Conservation (phyloP, 1,139 yeast species). For the Blastobotrys aristatus region DNA sequence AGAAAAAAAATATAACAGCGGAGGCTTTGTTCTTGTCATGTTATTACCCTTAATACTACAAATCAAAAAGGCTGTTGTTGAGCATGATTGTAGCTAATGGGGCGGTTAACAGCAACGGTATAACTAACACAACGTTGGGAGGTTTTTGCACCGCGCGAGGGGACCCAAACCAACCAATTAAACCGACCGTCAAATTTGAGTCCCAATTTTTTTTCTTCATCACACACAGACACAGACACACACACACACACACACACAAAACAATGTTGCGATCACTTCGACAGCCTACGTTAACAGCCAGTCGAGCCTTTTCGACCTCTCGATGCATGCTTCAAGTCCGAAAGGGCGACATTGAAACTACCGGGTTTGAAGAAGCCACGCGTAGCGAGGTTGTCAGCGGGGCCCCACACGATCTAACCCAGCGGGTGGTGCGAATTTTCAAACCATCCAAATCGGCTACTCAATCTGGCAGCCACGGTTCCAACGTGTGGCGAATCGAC, state of each 20-base stretch:
- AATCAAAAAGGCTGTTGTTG: too few species aligned
- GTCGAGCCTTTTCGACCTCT: slow-evolving; percentile 14
- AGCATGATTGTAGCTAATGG: too few species aligned
- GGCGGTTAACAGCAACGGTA: too few species aligned
- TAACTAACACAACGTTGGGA: too few species aligned
- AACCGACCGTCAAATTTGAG: too few species aligned
- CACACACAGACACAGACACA: not conserved
- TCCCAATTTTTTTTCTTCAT: not conserved
- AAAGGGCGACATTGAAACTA: slow-evolving; percentile 9
- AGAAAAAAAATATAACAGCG: too few species aligned
- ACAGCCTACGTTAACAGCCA: not conserved
- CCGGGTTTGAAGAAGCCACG: slow-evolving; percentile 10
- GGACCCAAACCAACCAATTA: too few species aligned
- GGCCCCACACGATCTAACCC: slow-evolving; percentile 67
- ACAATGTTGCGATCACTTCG: slow-evolving; percentile 5
- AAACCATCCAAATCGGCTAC: slow-evolving; percentile 78
- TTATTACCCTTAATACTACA: too few species aligned
- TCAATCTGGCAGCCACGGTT: slow-evolving; percentile 54
- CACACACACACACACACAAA: not conserved
- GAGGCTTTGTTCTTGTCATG: too few species aligned
- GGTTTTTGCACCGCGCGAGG: too few species aligned
- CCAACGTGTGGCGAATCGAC: slow-evolving; percentile 65
- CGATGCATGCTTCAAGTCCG: slow-evolving; percentile 12
- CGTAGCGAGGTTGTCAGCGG: slow-evolving; percentile 47
- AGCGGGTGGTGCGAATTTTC: slow-evolving; percentile 71